Base-by-base conservation (phyloP, 2,329 filamentous ascomycete genomes). In the Ambrosiella xylebori region DNA sequence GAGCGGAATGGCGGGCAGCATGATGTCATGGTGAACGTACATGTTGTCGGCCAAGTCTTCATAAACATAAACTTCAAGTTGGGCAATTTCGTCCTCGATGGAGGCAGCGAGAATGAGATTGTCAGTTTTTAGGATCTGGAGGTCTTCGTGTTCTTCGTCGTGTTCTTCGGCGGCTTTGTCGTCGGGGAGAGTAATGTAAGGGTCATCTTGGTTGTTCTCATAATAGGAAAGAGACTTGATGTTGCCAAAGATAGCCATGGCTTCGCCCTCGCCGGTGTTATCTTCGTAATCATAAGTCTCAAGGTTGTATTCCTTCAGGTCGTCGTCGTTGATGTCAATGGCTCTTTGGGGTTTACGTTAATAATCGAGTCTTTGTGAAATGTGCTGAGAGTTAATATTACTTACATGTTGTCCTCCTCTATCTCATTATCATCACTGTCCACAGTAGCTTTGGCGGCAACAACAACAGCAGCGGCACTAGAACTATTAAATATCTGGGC, bases 11-110 rank as follows among this genome's bases (percentile, higher is more conserved):
- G 91, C 91, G 38, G 93, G 93, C 58, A 98, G 79, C 91, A 98
- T 97, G 65, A 98, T 95, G 71, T 98, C 93, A 78, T 98, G 93
- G 73, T 98, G 93, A 27, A 98, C 91, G 70, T 98, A 98, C 61
- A 98, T 83, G 69, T 98, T 98, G 71, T 97, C 93, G 50, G 84
- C 86, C 62, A 82, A 82, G 65, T 97, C 93, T 70, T 98, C 93
- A 71, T 97, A 98, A 36, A 98, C 89, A 67, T 97, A 96, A 17
- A 97, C 86, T 70, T 98, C 93, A 35, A 98, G 76, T 70, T 97
- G 91, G 15, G 93, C 91, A 61, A 98, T 84, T 68, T 98, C 93
- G 65, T 98, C 93, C 71, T 98, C 93, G 56, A 97, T 85, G 73
- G 95, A 91, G 63, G 89, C 90, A 9, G 91, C 87, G 53, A 98